Conservation (phyloP, 306 rosid species). For the Oxytropis ochrocephala region DNA sequence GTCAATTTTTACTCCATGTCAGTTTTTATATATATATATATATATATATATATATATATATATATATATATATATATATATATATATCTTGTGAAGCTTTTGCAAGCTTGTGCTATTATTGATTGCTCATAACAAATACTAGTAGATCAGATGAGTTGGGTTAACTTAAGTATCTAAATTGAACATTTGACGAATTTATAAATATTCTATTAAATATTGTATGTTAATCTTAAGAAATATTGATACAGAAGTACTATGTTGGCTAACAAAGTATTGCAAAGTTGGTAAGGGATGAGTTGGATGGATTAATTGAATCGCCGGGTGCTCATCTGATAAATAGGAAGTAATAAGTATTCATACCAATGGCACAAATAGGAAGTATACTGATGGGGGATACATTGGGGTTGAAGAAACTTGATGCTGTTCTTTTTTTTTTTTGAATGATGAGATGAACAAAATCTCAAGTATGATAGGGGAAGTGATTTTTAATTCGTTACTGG, state of each 20-base stretch:
- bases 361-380: neutral
- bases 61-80: neutral
- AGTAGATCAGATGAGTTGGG: neutral
- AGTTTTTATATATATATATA: neutral
- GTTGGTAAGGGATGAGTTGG: neutral
- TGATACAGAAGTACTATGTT: neutral
- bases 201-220: slow-evolving; percentile 1
- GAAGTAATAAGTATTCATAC: neutral
- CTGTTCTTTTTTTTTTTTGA: too few species aligned
- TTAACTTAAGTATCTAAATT: neutral
- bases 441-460: too few species aligned
- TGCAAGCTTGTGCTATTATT: neutral
- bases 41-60: neutral
- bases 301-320: neutral
- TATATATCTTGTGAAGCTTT: neutral
- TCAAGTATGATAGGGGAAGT: too few species aligned
- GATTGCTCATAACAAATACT: neutral
- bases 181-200: neutral
- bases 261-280: neutral
- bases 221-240: neutral
- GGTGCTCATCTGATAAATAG: neutral
- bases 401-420: too few species aligned
- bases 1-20: neutral
- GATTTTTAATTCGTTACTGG: neutral
- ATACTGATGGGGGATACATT: too few species aligned